These are phyloP conservation scores for Plasmodium inui DNA, from an alignment of 169 alveolate species.

Conservation along the genomic window DNA sequence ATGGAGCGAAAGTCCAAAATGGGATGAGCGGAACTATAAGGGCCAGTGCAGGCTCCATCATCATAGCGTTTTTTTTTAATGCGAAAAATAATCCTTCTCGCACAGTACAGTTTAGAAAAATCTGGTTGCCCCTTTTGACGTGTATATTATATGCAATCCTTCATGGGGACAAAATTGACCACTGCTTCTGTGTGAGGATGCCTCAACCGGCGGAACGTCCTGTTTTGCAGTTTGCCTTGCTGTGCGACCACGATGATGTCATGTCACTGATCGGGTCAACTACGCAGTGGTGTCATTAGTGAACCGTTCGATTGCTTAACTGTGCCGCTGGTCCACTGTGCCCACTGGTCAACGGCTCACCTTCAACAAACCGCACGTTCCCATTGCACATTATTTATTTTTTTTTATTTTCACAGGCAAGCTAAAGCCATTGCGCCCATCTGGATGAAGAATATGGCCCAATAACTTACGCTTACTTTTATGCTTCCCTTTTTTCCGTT, in stretches of 20 bases:
- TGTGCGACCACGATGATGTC: not conserved
- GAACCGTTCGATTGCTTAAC: not conserved
- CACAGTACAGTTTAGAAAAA: not conserved
- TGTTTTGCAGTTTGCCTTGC: not conserved
- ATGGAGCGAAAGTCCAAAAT: not conserved
- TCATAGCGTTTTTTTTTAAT: not conserved
- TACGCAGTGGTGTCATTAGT: not conserved
- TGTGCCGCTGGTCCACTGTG: not conserved
- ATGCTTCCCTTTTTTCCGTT: not conserved
- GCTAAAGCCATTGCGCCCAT: not conserved
- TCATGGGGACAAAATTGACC: not conserved
- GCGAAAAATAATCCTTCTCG: not conserved
- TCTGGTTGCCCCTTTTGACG: not conserved
- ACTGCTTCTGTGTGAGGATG: not conserved
- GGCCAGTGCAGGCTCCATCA: not conserved
- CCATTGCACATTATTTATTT: not conserved
- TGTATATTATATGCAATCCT: not conserved
- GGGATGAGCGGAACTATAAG: not conserved
- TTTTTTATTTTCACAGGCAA: not conserved
- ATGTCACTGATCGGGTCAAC: not conserved
- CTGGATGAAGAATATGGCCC: not conserved
- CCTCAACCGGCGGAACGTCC: not conserved
- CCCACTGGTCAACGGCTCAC: not conserved
- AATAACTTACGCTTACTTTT: not conserved
- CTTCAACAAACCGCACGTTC: not conserved